Base-by-base conservation (phyloP, 192 early-diverging fungal genomes). In the Coemansia sp. region DNA sequence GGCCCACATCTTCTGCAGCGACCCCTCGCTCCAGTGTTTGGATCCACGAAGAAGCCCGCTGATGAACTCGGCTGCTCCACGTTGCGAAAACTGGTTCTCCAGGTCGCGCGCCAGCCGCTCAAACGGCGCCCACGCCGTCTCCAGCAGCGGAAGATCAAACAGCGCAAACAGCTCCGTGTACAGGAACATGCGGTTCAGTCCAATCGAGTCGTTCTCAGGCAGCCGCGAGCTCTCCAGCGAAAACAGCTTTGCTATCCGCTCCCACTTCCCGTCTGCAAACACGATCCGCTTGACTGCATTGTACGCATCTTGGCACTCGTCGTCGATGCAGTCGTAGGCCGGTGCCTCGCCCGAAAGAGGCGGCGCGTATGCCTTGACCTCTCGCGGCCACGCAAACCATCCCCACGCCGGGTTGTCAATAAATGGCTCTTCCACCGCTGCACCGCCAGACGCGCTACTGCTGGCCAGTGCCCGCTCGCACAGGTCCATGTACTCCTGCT, bases 41-140 rank as follows among this genome's bases (percentile, higher is more conserved):
- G 85, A 87, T 5, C 95, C 96, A 20, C 93, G 88, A 20, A 98
- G 72, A 25, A 96, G 41, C 5, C 96, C 96, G 5, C 84, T 88
- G 5, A 93, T 58, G 20, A 96, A 68, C 67, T 97, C 95, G 6
- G 91, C 71, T 0, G 89, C 93, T 1, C 94, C 91, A 14, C 94
- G 84, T 71, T 97, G 96, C 10, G 89, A 72, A 57, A 88, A 87
- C 62, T 90, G 92, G 43, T 92, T 90, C 63, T 91, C 89, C 7
- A 65, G 56, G 41, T 83, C 75, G 60, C 60, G 68, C 4, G 85
- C 77, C 22, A 92, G 73, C 39, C 57, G 69, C 45, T 78, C 79
- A n/a, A 96, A 61, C 17, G 80, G 64, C 2, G 88, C 76, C 66
- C 87, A 80, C 16, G 90, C 83, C 6, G 63, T 60, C 6, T 85